These are phyloP conservation scores for Flaveria robusta DNA, from an alignment of 129 eudicot genomes.

Conservation along the genomic window DNA sequence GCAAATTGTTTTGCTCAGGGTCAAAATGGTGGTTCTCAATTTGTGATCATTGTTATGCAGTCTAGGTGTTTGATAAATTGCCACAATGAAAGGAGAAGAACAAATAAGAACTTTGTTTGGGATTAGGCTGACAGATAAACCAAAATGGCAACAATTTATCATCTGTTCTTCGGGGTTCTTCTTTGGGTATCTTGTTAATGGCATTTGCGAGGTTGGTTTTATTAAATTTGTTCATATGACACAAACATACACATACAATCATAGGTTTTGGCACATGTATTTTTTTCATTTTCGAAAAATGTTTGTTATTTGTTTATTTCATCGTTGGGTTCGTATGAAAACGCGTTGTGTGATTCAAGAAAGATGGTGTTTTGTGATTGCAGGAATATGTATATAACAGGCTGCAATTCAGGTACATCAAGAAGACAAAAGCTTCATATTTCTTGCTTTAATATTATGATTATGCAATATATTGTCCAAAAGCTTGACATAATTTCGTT, in stretches of 20 bases:
- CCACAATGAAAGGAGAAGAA: constrained; percentile 68
- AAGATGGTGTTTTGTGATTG: constrained; percentile 16
- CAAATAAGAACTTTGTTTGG: constrained; percentile 76
- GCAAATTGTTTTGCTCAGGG: constrained; percentile 15
- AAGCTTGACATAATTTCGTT: constrained; percentile 17
- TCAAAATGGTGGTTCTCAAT: constrained; percentile 11
- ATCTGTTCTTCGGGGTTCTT: constrained; percentile 58
- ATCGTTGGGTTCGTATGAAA: constrained; percentile 10
- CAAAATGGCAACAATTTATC: constrained; percentile 86
- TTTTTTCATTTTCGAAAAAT: neutral
- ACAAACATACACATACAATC: constrained; percentile 7
- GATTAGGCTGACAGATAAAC: constrained; percentile 66
- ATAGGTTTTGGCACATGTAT: constrained; percentile 8
- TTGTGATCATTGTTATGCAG: constrained; percentile 17
- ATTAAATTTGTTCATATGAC: neutral
- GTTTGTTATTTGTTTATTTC: neutral
- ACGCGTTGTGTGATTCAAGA: neutral
- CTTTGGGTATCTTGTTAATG: constrained; percentile 89
- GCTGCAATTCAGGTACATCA: constrained; percentile 60
- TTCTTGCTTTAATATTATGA: neutral
- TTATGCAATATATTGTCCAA: constrained; percentile 10
- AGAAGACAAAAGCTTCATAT: neutral
- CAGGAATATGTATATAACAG: constrained; percentile 80
- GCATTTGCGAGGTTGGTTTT: constrained; percentile 65
- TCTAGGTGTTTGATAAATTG: constrained; percentile 30